Evolutionary conservation across 257 asterid species (phyloP).

Genomic region (Rehmannia glutinosa): DNA sequence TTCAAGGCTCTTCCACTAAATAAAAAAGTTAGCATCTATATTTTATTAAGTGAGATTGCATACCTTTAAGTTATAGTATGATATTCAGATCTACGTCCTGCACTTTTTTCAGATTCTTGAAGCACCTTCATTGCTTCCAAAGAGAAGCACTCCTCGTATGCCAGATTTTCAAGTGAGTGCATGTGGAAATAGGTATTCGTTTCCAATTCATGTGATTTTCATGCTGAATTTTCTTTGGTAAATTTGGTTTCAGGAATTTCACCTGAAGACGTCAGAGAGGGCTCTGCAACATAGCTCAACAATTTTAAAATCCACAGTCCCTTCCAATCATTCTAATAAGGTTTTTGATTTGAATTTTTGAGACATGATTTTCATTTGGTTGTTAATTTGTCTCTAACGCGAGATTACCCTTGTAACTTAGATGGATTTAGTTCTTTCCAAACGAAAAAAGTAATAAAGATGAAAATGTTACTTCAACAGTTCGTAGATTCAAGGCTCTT

Average conservation of each 20-base stretch:
- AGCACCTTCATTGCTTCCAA: constrained; percentile 70
- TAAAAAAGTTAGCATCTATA: constrained; percentile 58
- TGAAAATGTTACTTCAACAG: constrained; percentile 38
- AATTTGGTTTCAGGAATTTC: constrained; percentile 69
- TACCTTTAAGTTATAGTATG: constrained; percentile 13
- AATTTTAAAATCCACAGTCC: constrained; percentile 30
- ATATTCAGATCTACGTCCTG: constrained; percentile 13
- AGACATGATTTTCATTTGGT: neutral
- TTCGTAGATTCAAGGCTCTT: constrained; percentile 79
- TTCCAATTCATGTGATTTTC: neutral
- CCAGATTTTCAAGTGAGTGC: constrained; percentile 76
- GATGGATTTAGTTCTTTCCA: neutral
- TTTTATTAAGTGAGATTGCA: neutral
- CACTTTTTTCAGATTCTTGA: constrained; percentile 62
- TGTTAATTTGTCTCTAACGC: neutral
- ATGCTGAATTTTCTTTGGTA: constrained; percentile 18
- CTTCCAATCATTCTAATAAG: constrained; percentile 20
- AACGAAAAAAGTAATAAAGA: constrained; percentile 37
- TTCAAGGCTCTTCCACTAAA: constrained; percentile 92
- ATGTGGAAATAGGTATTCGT: neutral
- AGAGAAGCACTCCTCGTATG: constrained; percentile 60
- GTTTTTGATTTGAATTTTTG: constrained; percentile 8
- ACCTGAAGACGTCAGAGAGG: constrained; percentile 83
- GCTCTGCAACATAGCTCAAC: constrained; percentile 62
- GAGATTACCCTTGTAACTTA: neutral